These are phyloP conservation scores for Thraustochytrium sp. DNA, from an alignment of 352 stramenopile genomes.

Conservation along the genomic window DNA sequence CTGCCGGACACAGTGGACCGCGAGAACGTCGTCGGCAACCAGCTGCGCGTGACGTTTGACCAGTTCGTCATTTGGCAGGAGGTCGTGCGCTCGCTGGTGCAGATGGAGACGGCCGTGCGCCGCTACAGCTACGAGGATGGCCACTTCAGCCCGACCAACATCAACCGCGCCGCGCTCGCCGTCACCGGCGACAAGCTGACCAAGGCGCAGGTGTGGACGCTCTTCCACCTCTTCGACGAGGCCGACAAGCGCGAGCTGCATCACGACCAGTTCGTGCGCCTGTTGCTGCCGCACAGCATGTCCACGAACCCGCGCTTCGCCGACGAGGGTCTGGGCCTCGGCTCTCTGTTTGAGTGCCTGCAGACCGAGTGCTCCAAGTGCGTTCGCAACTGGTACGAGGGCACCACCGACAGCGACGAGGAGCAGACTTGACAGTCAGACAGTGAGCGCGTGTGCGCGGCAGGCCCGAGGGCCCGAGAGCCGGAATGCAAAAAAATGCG, in stretches of 20 bases:
- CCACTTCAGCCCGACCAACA: conserved; percentile 35
- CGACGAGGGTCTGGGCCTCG: conserved; percentile 8
- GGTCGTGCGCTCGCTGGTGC: conserved; percentile 27
- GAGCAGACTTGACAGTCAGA: not conserved
- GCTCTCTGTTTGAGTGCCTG: not conserved
- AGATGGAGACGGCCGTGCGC: conserved; percentile 24
- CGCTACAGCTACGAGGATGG: conserved; percentile 34
- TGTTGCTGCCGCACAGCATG: conserved; percentile 27
- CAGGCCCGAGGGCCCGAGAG: not conserved
- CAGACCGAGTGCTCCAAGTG: not conserved
- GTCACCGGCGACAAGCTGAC: conserved; percentile 22
- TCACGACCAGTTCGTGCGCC: conserved; percentile 29
- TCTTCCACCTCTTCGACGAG: conserved; percentile 22
- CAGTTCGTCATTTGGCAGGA: conserved; percentile 26
- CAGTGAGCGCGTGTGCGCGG: not conserved
- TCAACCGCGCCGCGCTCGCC: conserved; percentile 30
- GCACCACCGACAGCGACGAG: conserved; percentile 8
- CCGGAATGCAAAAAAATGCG: not conserved
- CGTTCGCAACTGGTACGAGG: conserved; percentile 35
- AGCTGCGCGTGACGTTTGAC: conserved; percentile 11
- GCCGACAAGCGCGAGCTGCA: conserved; percentile 1
- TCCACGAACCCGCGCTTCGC: conserved; percentile 3
- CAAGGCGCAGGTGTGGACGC: conserved; percentile 3
- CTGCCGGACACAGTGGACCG: not conserved
- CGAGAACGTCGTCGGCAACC: not conserved